phyloP scores from a whole-genome alignment of 2,329 filamentous ascomycete genomes.

The Neopestalotiopsis sp. region DNA sequence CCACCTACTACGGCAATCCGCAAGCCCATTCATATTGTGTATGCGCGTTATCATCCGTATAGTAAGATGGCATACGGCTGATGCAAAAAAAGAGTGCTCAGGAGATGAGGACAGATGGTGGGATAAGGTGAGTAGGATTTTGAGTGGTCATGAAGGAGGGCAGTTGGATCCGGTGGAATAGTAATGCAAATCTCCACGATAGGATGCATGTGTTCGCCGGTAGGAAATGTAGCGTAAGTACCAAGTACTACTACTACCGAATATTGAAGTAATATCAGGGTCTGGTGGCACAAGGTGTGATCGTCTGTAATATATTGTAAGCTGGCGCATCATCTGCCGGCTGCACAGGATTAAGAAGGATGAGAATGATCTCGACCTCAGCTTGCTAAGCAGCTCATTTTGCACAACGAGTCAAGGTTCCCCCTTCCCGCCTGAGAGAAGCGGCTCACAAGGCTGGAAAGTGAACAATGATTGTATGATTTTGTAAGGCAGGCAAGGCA shows the following conservation, averaged over 20 bases:
- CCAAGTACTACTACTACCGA: not conserved
- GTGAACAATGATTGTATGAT: not conserved
- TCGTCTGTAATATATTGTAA: not conserved
- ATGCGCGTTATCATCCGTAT: not conserved
- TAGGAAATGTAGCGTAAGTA: not conserved
- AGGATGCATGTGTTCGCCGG: too few relatives aligned
- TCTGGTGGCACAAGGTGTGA: not conserved
- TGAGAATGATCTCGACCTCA: not conserved
- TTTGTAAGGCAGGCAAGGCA: not conserved
- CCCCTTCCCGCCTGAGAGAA: not conserved
- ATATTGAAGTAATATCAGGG: not conserved
- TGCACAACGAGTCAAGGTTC: not conserved
- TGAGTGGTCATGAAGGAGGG: not conserved
- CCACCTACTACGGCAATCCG: too few relatives aligned
- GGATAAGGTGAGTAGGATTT: not conserved
- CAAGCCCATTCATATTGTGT: not conserved
- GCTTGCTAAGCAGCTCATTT: not conserved
- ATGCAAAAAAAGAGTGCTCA: not conserved
- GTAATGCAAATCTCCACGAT: not conserved
- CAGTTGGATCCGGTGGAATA: not conserved
- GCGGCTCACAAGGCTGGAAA: slow-evolving; percentile 8
- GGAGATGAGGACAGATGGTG: not conserved
- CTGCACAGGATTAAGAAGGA: not conserved
- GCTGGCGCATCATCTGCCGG: not conserved
- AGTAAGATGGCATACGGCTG: not conserved